These are phyloP conservation scores for Penicillium bialowiezense DNA, from an alignment of 495 filamentous ascomycete genomes.

Conservation along the genomic window DNA sequence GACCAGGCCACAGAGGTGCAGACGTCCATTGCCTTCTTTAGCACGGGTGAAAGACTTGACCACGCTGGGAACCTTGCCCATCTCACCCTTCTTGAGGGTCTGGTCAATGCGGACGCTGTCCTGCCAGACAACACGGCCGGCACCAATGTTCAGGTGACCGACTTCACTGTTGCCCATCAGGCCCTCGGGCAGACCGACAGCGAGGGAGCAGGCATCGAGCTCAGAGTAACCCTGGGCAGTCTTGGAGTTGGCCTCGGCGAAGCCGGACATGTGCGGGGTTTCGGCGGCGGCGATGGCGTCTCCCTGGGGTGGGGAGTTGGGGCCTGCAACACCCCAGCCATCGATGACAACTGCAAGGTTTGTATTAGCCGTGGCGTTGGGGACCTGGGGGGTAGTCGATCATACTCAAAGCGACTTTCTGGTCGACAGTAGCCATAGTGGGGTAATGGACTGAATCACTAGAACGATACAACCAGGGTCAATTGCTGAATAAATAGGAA, in stretches of 20 bases:
- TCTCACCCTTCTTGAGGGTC: slow-evolving; percentile 83
- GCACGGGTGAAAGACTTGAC: slow-evolving; percentile 73
- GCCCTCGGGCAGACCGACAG: slow-evolving; percentile 92
- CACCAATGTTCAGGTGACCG: slow-evolving; percentile 97
- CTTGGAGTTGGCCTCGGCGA: slow-evolving; percentile 58
- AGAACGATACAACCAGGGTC: slow-evolving; percentile 13
- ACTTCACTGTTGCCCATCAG: slow-evolving; percentile 99
- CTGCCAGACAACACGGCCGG: slow-evolving; percentile 97
- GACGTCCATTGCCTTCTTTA: slow-evolving; percentile 83
- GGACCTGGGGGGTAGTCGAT: slow-evolving; percentile 21
- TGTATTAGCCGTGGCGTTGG: slow-evolving; percentile 18
- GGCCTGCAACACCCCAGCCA: slow-evolving; percentile 89
- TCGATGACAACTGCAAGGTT: slow-evolving; percentile 81
- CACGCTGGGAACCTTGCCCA: slow-evolving; percentile 76
- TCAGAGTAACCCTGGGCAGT: slow-evolving; percentile 76
- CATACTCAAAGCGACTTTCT: slow-evolving; percentile 92
- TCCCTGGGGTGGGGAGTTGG: slow-evolving; percentile 73
- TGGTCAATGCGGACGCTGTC: slow-evolving; percentile 98
- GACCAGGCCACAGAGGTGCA: slow-evolving; percentile 86
- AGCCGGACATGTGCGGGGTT: slow-evolving; percentile 87
- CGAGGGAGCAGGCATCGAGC: slow-evolving; percentile 92
- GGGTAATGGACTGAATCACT: slow-evolving; percentile 20
- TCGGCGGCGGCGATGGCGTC: slow-evolving; percentile 92
- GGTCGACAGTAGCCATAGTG: slow-evolving; percentile 75
- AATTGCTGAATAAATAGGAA: slow-evolving; percentile 18